Conservation (phyloP, 129 eudicot genomes). For the Artemisia tridentata region DNA sequence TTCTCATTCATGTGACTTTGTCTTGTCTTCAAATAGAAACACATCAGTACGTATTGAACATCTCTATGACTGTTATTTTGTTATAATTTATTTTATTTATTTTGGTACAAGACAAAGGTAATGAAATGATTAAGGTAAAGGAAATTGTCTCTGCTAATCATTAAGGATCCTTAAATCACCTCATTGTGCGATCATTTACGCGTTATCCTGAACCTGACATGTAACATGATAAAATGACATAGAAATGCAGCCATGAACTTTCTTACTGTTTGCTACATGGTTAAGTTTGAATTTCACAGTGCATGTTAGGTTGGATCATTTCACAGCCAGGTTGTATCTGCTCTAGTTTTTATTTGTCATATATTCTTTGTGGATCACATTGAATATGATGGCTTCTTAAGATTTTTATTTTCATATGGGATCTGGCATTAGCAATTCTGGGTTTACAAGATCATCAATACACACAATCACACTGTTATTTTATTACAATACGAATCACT, state of each 20-base stretch:
- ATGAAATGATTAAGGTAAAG: conserved; percentile 17
- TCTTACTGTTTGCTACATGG: not conserved
- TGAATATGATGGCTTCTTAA: too few species aligned
- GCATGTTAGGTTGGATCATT: too few species aligned
- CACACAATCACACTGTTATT: too few species aligned
- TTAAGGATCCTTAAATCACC: conserved; percentile 15
- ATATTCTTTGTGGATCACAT: too few species aligned
- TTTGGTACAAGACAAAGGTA: conserved; percentile 30
- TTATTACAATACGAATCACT: too few species aligned
- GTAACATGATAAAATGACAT: not conserved
- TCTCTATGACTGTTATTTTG: not conserved
- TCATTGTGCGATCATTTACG: conserved; percentile 20
- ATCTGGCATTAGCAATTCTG: too few species aligned
- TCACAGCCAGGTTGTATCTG: too few species aligned
- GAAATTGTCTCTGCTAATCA: conserved; percentile 14
- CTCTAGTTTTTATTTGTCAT: too few species aligned
- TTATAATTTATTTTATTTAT: conserved; percentile 18
- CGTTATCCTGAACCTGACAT: conserved; percentile 21
- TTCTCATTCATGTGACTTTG: conserved; percentile 41
- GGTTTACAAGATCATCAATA: too few species aligned
- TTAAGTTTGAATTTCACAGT: too few species aligned
- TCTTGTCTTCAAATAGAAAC: conserved; percentile 48
- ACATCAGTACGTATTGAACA: conserved; percentile 22
- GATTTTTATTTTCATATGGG: too few species aligned
- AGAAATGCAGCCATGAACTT: not conserved